phyloP scores from a whole-genome alignment of 2,329 filamentous ascomycete species.

The Cercospora sesami region DNA sequence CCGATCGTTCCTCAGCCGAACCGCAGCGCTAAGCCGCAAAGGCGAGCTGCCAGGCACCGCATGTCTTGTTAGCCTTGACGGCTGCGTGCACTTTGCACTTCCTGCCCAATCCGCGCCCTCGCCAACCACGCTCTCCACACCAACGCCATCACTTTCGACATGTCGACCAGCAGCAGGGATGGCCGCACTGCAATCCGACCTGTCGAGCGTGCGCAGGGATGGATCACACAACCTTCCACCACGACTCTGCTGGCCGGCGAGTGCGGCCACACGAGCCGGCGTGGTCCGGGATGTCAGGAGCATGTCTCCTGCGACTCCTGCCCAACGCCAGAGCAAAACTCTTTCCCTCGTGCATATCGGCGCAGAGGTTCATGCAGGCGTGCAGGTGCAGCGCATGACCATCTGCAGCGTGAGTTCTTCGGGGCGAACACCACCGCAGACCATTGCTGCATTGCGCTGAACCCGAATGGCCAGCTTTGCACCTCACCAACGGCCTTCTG shows the following conservation, averaged over 20 bases:
- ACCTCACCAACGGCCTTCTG: background rate
- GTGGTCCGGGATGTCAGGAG: background rate
- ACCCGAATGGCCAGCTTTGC: background rate
- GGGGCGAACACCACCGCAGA: background rate
- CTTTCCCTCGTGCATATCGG: background rate
- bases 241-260: background rate
- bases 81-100: background rate
- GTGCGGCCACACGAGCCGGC: background rate
- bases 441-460: background rate
- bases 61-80: background rate
- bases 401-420: background rate
- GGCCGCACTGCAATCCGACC: background rate
- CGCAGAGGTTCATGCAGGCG: background rate
- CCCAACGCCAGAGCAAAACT: background rate
- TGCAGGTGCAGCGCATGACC: background rate
- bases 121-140: background rate
- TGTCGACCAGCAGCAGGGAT: background rate
- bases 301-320: background rate
- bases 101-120: conserved; percentile 10
- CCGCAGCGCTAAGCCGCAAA: background rate
- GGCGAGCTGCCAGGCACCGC: background rate
- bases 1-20: background rate
- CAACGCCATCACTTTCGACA: background rate
- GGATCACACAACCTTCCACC: background rate
- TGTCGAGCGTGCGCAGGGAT: background rate